Evolutionary conservation across 2,329 filamentous ascomycete species (phyloP).

Genomic region (Thelonectria rubi): DNA sequence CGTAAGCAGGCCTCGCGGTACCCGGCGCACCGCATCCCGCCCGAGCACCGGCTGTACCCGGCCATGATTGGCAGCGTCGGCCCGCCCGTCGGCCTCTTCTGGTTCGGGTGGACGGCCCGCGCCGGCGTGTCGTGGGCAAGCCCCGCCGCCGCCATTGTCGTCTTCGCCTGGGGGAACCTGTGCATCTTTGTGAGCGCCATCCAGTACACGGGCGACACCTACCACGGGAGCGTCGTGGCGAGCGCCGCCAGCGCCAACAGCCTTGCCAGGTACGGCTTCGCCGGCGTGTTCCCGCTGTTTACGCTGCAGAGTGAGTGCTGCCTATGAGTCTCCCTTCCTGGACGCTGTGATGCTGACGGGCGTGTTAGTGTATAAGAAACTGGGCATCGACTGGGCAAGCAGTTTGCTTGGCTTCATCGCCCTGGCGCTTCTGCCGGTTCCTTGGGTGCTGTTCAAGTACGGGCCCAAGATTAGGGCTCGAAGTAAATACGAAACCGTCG

Average conservation of each 20-base stretch:
- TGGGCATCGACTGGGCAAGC: slow-evolving; percentile 58
- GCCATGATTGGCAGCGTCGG: slow-evolving; percentile 67
- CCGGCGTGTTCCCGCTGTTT: slow-evolving; percentile 68
- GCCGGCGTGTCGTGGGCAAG: slow-evolving; percentile 58
- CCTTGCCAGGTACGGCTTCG: slow-evolving; percentile 63
- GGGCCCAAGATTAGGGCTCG: slow-evolving; percentile 47
- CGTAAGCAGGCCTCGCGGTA: slow-evolving; percentile 46
- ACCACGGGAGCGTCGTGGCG: slow-evolving; percentile 63
- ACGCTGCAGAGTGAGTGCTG: slow-evolving; percentile 62
- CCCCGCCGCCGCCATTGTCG: slow-evolving; percentile 60
- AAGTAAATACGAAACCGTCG: slow-evolving; percentile 50
- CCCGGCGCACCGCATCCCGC: slow-evolving; percentile 51
- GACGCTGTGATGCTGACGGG: slow-evolving; percentile 23
- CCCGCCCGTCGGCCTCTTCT: slow-evolving; percentile 64
- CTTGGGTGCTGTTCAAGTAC: slow-evolving; percentile 62
- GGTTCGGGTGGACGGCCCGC: slow-evolving; percentile 67
- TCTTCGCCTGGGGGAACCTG: slow-evolving; percentile 69
- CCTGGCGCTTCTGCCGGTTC: slow-evolving; percentile 58
- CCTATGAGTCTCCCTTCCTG: background rate
- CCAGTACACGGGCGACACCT: slow-evolving; percentile 65
- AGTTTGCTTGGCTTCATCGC: slow-evolving; percentile 59
- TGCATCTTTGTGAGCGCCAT: slow-evolving; percentile 64
- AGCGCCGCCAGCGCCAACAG: slow-evolving; percentile 69
- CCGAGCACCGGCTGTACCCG: slow-evolving; percentile 66
- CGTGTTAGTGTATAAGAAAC: slow-evolving; percentile 51